Evolutionary conservation across 371 early-diverging fungal genomes (phyloP).

Genomic region (Saksenaea vasiformis): DNA sequence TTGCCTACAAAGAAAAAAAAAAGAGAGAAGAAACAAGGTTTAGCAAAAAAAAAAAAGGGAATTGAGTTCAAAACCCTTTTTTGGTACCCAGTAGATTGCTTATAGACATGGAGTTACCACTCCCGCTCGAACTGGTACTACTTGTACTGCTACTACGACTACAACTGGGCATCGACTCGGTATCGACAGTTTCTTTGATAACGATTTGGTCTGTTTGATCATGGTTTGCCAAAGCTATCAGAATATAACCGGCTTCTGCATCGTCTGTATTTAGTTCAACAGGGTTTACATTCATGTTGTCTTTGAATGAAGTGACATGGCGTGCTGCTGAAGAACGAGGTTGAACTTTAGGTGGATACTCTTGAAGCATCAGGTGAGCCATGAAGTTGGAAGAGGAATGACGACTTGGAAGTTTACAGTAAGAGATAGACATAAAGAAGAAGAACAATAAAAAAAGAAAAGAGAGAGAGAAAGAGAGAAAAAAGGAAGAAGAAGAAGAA

Average conservation of each 20-base stretch:
- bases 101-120: conserved; percentile 25
- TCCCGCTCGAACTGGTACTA: conserved; percentile 8
- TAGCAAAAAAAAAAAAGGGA: not conserved
- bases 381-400: conserved; percentile 17
- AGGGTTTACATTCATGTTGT: conserved; percentile 20
- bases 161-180: conserved; percentile 4
- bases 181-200: not conserved
- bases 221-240: conserved; percentile 47
- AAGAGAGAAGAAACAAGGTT: not conserved
- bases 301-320: conserved; percentile 29
- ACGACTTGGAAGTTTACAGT: conserved; percentile 14
- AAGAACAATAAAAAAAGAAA: conserved; percentile 9
- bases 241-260: conserved; percentile 47
- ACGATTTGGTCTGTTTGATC: conserved; percentile 7
- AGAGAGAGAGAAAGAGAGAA: not conserved
- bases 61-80: not conserved
- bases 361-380: conserved; percentile 22
- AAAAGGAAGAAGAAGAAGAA: conserved; percentile 8
- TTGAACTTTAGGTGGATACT: conserved; percentile 37
- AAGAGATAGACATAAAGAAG: conserved; percentile 12
- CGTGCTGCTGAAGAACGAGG: conserved; percentile 48
- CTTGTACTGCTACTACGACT: conserved; percentile 12
- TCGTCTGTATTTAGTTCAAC: conserved; percentile 40
- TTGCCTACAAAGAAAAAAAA: conserved; percentile 5
- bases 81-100: conserved; percentile 20